These are phyloP conservation scores for Iris macrosiphon DNA, from an alignment of 106 monocot genomes.

Conservation along the genomic window DNA sequence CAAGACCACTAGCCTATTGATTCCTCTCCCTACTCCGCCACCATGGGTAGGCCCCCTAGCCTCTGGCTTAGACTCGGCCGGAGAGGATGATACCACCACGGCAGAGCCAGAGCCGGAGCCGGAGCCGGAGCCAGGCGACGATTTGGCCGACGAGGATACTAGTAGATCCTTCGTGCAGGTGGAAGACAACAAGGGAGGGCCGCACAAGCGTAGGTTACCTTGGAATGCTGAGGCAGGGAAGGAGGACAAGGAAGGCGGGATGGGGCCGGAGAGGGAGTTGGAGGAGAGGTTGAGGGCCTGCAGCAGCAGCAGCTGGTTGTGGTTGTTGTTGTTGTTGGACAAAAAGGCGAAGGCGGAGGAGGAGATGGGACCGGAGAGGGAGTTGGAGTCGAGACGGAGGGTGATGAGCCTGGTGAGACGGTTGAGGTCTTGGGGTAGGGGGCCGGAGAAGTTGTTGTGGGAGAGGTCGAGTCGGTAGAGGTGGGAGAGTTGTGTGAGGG, in stretches of 20 bases:
- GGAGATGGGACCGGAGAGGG: constrained; percentile 41
- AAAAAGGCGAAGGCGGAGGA: constrained; percentile 49
- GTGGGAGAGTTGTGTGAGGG: constrained; percentile 36
- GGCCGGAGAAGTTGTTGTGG: constrained; percentile 59
- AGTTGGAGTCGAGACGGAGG: constrained; percentile 63
- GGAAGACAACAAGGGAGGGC: constrained; percentile 34
- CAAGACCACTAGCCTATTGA: constrained; percentile 60
- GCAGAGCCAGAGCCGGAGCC: constrained; percentile 11
- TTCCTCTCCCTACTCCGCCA: background rate
- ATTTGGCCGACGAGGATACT: constrained; percentile 30
- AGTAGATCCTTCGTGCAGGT: constrained; percentile 27
- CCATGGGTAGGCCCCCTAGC: constrained; percentile 28
- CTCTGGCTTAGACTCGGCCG: no score
- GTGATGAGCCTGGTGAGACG: constrained; percentile 48
- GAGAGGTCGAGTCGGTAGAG: constrained; percentile 79
- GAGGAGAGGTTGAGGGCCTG: constrained; percentile 64
- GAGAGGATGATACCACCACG: constrained; percentile 42
- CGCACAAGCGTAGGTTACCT: constrained; percentile 56
- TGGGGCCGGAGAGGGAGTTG: constrained; percentile 48
- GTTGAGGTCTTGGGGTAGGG: constrained; percentile 31
- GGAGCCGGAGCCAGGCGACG: constrained; percentile 5
- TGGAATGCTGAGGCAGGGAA: constrained; percentile 50
- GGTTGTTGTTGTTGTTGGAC: constrained; percentile 23
- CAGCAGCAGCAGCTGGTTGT: no score
- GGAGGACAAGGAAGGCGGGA: constrained; percentile 36